Evolutionary conservation across 805 yeast species (phyloP).

Genomic region (Sugiyamaella mastotermitis): DNA sequence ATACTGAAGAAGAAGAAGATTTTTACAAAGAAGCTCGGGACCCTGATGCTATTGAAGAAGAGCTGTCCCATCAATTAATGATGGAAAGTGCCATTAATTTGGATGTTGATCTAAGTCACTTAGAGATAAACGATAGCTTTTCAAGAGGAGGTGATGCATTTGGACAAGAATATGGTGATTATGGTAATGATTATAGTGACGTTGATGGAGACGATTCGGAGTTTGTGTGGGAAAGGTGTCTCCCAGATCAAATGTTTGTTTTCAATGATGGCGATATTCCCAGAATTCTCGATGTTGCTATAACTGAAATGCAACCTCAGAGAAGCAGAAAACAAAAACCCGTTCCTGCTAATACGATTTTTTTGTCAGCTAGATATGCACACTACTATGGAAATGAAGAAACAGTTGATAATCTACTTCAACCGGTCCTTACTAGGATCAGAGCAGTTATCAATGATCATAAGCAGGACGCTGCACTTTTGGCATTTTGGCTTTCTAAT

Average conservation of each 20-base stretch:
- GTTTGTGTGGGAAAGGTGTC: slow-evolving; percentile 37
- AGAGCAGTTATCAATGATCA: slow-evolving; percentile 28
- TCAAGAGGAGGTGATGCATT: not conserved
- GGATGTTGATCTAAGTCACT: slow-evolving; percentile 27
- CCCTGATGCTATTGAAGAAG: slow-evolving; percentile 16
- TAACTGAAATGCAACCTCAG: slow-evolving; percentile 32
- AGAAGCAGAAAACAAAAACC: slow-evolving; percentile 33
- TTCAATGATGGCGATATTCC: slow-evolving; percentile 33
- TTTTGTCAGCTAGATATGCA: slow-evolving; percentile 35
- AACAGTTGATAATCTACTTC: slow-evolving; percentile 27
- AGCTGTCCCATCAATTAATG: slow-evolving; percentile 18
- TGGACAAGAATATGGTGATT: slow-evolving; percentile 10
- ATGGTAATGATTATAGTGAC: slow-evolving; percentile 15
- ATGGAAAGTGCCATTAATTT: slow-evolving; percentile 27
- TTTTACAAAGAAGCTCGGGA: slow-evolving; percentile 22
- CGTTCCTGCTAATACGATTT: slow-evolving; percentile 37
- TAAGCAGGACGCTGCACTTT: slow-evolving; percentile 33
- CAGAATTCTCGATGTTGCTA: slow-evolving; percentile 31
- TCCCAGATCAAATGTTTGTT: slow-evolving; percentile 36
- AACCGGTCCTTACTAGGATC: slow-evolving; percentile 31
- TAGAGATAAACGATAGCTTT: slow-evolving; percentile 11
- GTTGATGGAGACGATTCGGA: slow-evolving; percentile 17
- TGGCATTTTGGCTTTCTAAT: slow-evolving; percentile 84
- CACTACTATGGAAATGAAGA: slow-evolving; percentile 31
- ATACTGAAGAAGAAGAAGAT: slow-evolving; percentile 16